Conservation (phyloP, 2,329 filamentous ascomycete genomes). For the Monascus ruber region DNA sequence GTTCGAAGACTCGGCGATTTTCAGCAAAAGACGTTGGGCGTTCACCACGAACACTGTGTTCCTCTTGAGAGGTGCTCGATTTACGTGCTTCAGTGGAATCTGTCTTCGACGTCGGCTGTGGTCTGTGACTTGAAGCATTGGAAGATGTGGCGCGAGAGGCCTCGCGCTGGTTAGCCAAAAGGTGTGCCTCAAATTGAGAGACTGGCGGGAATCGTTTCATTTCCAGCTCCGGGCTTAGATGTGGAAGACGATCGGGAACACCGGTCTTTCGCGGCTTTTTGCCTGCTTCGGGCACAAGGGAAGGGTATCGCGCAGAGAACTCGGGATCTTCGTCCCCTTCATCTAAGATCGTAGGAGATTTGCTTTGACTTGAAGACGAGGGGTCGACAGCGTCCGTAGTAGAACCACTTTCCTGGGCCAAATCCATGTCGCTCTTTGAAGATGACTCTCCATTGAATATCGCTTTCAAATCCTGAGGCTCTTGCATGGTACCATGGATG, state of each 20-base stretch:
- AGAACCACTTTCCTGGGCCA: not conserved
- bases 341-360: slow-evolving; percentile 16
- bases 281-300: slow-evolving; percentile 15
- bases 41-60: not conserved
- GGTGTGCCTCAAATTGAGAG: slow-evolving; percentile 26
- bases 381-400: not conserved
- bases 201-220: slow-evolving; percentile 25
- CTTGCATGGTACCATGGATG: not conserved
- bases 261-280: slow-evolving; percentile 1
- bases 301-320: slow-evolving; percentile 24
- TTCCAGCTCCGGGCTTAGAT: slow-evolving; percentile 11
- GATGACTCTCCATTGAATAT: not conserved
- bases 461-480: not conserved
- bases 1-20: not conserved
- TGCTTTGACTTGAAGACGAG: not conserved
- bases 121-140: not conserved
- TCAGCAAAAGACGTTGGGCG: not conserved
- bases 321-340: slow-evolving; percentile 18
- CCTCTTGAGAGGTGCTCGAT: not conserved
- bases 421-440: not conserved
- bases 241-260: slow-evolving; percentile 7
- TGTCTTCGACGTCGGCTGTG: not conserved
- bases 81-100: not conserved
- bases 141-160: slow-evolving; percentile 1
- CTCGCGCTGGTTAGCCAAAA: slow-evolving; percentile 13